Conservation (phyloP, 257 asterid genomes). For the Solanum sitiens region DNA sequence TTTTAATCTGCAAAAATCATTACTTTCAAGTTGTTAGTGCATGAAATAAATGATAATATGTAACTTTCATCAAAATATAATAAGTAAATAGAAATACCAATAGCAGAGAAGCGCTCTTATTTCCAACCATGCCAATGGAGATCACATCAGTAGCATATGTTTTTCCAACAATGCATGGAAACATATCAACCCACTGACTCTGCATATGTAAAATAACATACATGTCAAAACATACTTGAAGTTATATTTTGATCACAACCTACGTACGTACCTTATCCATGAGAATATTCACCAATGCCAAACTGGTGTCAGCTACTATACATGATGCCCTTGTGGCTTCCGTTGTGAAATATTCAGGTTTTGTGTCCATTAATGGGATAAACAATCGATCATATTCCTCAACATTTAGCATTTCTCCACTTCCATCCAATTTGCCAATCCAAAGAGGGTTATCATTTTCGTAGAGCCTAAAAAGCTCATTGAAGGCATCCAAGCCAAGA, state of each 20-base stretch:
- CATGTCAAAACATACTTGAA: conserved; percentile 1
- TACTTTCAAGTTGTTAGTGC: not conserved
- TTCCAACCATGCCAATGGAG: not conserved
- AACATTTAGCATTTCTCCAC: conserved; percentile 31
- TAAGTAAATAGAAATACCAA: conserved; percentile 27
- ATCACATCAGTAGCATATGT: not conserved
- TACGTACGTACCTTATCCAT: conserved; percentile 44
- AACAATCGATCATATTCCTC: conserved; percentile 53
- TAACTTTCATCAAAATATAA: not conserved
- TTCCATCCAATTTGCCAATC: not conserved
- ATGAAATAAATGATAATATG: not conserved
- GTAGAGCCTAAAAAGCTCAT: not conserved
- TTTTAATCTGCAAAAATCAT: conserved; percentile 42
- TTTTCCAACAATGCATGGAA: not conserved
- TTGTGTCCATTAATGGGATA: conserved; percentile 41
- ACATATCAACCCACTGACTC: not conserved
- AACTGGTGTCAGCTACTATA: conserved; percentile 13
- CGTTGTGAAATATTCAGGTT: conserved; percentile 23
- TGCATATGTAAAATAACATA: not conserved
- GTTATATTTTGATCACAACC: too few relatives aligned
- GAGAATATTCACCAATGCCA: conserved; percentile 41
- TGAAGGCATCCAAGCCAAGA: not conserved
- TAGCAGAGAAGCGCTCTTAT: conserved; percentile 44
- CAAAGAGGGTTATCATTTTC: not conserved
- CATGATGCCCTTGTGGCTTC: not conserved